Evolutionary conservation across 441 rosid genomes (phyloP).

Genomic region (Arabidopsis lyrata): DNA sequence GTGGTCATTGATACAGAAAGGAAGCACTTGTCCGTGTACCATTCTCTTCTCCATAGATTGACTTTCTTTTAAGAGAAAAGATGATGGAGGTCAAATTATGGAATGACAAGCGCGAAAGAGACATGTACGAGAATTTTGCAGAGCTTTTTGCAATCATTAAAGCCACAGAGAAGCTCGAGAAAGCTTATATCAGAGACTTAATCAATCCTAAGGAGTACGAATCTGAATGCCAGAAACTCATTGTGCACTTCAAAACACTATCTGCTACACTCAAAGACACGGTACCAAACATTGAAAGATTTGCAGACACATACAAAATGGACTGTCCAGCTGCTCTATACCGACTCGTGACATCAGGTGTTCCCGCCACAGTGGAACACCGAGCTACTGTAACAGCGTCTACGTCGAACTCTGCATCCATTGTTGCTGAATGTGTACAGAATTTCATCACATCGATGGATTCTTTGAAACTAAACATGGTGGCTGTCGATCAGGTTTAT

Average conservation of each 20-base stretch:
- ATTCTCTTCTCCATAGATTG: conserved; percentile 69
- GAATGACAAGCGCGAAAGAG: conserved; percentile 97
- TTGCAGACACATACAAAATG: conserved; percentile 93
- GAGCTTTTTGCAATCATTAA: conserved; percentile 96
- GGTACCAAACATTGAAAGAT: conserved; percentile 86
- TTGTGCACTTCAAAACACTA: conserved; percentile 89
- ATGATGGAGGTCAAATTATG: conserved; percentile 92
- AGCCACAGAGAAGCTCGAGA: conserved; percentile 94
- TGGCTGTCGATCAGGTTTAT: conserved; percentile 93
- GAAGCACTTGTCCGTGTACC: conserved; percentile 70
- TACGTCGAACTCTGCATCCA: conserved; percentile 72
- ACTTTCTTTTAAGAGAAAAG: conserved; percentile 5
- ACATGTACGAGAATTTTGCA: conserved; percentile 93
- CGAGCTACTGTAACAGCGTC: conserved; percentile 69
- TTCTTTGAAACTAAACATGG: conserved; percentile 89
- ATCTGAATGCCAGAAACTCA: conserved; percentile 86
- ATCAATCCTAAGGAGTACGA: conserved; percentile 80
- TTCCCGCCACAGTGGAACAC: conserved; percentile 96
- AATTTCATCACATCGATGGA: conserved; percentile 96
- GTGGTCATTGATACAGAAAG: conserved; percentile 14
- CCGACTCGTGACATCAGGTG: conserved; percentile 87
- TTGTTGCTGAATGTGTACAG: conserved; percentile 95
- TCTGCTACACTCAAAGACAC: conserved; percentile 81
- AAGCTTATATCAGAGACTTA: conserved; percentile 84
- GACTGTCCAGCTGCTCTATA: conserved; percentile 92